Base-by-base conservation (phyloP, 208 protist species). In the Trypanosoma melophagium region DNA sequence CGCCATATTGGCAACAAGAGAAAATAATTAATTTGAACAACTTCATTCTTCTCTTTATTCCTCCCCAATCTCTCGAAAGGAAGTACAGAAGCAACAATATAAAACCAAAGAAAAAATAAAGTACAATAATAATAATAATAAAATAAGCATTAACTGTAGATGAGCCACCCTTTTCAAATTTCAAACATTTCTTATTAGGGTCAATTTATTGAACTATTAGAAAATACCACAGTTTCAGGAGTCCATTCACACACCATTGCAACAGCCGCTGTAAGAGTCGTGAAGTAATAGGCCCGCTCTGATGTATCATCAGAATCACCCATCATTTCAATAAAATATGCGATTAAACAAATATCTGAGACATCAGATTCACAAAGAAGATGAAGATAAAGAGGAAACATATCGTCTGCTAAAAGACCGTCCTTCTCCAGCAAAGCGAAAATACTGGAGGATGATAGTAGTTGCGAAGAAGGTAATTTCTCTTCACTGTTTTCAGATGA, bases 211-310 rank as follows among this genome's bases (percentile, higher is more conserved):
- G 28, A 1, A 1, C 3, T 35, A 35, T 35, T 35, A 1, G 28
- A 7, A 35, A 24, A 40, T 57, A 17, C 7, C 25, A 8, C 9
- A 28, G 4, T 5, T 45, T 45, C 8, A 45, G 9, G 4, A 16
- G 17, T n/a, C 25, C 35, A 41, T 21, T 63, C 59, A 42, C 64
- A 69, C 44, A 69, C 25, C 64, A 60, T 55, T 16, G 17, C 59
- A 38, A 75, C 49, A 31, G 61, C 69, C 50, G 69, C 57, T 16
- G 28, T 24, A 42, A 74, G 54, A 14, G 60, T 67, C 22, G 70
- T 70, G 17, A 71, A 71, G 56, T 76, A 76, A 45, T 76, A 76
- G 9, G 45, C 56, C 35, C 64, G 54, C 49, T 76, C 71, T 14
- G 71, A 70, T 3, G 38, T 66, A 41, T 71, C 71, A 28, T 45